Conservation (phyloP, 2,329 filamentous ascomycete species). For the Aspergillus intermedius region DNA sequence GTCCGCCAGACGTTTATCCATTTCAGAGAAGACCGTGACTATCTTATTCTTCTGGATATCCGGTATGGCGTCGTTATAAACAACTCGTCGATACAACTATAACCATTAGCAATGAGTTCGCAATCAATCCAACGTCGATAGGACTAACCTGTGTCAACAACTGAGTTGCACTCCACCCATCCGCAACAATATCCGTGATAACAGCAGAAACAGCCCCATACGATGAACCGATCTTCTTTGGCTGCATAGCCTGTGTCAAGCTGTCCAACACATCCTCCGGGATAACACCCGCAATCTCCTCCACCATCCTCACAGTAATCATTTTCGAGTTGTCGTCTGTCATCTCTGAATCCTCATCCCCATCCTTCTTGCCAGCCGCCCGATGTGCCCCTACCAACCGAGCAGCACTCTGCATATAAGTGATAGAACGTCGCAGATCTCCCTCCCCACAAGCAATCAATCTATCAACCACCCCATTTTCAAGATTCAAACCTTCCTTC, state of each 20-base stretch:
- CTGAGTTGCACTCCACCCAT: conserved; percentile 94
- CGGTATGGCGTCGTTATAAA: conserved; percentile 76
- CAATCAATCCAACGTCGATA: neutral
- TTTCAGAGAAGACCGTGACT: conserved; percentile 80
- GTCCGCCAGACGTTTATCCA: conserved; percentile 90
- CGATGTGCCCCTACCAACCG: conserved; percentile 65
- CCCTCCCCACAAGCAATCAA: conserved; percentile 85
- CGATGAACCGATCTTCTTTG: conserved; percentile 54
- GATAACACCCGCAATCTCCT: conserved; percentile 95
- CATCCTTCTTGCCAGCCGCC: conserved; percentile 39
- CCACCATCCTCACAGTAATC: conserved; percentile 72
- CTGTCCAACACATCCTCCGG: conserved; percentile 65
- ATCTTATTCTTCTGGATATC: conserved; percentile 88
- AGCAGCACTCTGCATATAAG: conserved; percentile 90
- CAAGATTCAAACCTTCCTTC: conserved; percentile 68
- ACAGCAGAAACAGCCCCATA: conserved; percentile 72
- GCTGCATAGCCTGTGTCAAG: conserved; percentile 70
- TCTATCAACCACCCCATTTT: conserved; percentile 72
- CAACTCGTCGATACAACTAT: conserved; percentile 63
- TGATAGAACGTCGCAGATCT: conserved; percentile 92
- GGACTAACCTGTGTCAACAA: conserved; percentile 65
- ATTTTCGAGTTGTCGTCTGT: conserved; percentile 44
- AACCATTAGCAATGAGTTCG: conserved; percentile 5
- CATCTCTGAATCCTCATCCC: conserved; percentile 55
- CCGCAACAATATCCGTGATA: conserved; percentile 85